Evolutionary conservation across 1,284 basidiomycete species (phyloP).

Genomic region (Phaffia rhodozyma): DNA sequence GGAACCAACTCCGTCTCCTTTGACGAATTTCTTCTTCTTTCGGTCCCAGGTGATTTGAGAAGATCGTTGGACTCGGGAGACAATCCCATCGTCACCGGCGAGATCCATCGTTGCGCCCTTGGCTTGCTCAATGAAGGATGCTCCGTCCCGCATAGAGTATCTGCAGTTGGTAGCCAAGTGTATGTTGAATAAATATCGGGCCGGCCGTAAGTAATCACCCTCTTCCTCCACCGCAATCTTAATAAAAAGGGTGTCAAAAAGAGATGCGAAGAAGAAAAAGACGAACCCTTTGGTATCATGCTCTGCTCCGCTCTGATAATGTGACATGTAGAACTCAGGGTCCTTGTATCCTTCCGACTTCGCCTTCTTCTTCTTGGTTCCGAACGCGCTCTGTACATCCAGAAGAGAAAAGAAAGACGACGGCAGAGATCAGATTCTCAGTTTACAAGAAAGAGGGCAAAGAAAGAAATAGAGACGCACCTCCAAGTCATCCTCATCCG

Average conservation of each 20-base stretch:
- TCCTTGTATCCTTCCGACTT: slow-evolving; percentile 56
- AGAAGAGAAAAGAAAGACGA: not conserved
- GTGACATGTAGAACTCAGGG: slow-evolving; percentile 78
- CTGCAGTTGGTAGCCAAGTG: slow-evolving; percentile 35
- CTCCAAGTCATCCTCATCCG: slow-evolving; percentile 57
- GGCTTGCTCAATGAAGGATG: slow-evolving; percentile 75
- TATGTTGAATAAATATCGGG: not conserved
- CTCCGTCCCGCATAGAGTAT: slow-evolving; percentile 73
- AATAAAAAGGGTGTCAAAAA: not conserved
- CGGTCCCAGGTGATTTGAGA: slow-evolving; percentile 74
- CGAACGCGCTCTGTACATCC: slow-evolving; percentile 57
- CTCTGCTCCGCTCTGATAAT: slow-evolving; percentile 71
- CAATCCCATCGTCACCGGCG: slow-evolving; percentile 59
- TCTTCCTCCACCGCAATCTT: no score
- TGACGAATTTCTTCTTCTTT: slow-evolving; percentile 90
- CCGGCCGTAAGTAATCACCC: no score
- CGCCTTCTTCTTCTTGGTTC: slow-evolving; percentile 33
- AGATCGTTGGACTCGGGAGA: slow-evolving; percentile 53
- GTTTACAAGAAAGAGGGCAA: not conserved
- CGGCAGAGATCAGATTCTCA: not conserved
- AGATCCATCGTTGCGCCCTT: slow-evolving; percentile 70
- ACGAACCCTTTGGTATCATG: slow-evolving; percentile 71
- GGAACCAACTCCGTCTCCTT: slow-evolving; percentile 68
- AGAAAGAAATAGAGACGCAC: slow-evolving; percentile 15
- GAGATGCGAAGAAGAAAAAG: not conserved